A percentile compares a stretch with the other conserved stretches of the same genome.
Evolutionary conservation across 306 rosid species (phyloP).

Genomic region (Dryas octopetala): DNA sequence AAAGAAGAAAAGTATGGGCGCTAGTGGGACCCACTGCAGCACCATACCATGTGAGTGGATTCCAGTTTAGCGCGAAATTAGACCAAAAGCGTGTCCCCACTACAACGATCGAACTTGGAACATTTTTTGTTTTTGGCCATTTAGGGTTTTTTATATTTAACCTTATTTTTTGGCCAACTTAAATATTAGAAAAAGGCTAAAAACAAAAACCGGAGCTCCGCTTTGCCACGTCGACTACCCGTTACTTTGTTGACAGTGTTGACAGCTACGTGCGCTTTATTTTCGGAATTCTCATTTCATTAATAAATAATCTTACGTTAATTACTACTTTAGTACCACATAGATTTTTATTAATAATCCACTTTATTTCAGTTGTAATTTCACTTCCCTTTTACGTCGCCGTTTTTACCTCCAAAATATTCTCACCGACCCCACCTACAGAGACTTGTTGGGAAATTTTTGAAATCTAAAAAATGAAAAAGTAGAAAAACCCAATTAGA

Average conservation of each 20-base stretch:
- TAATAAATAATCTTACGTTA: not conserved
- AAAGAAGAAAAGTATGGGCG: not conserved
- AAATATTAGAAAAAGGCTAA: not conserved
- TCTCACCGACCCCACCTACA: not conserved
- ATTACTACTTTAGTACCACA: not conserved
- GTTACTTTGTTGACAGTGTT: constrained; percentile 21
- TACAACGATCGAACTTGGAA: constrained; percentile 30
- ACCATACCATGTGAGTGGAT: constrained; percentile 12
- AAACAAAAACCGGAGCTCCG: not conserved
- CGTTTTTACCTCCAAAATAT: constrained; percentile 11
- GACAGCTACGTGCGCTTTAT: constrained; percentile 19
- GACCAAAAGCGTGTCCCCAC: constrained; percentile 29
- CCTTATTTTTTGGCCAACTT: not conserved
- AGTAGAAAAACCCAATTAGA: not conserved
- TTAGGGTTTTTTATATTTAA: no score
- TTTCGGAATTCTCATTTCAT: constrained; percentile 9
- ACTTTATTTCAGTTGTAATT: not conserved
- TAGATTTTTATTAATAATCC: no score
- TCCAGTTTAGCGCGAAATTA: constrained; percentile 14
- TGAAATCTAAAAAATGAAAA: not conserved
- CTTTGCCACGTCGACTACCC: constrained; percentile 30
- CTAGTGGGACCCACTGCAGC: constrained; percentile 12
- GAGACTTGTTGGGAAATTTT: constrained; percentile 2
- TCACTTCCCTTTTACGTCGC: not conserved
- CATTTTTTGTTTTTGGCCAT: not conserved